Percentiles rank a stretch among this genome's conserved stretches.
Evolutionary conservation across 108 stramenopile species (phyloP).

Genomic region (Pseudonitzschia multistriata): DNA sequence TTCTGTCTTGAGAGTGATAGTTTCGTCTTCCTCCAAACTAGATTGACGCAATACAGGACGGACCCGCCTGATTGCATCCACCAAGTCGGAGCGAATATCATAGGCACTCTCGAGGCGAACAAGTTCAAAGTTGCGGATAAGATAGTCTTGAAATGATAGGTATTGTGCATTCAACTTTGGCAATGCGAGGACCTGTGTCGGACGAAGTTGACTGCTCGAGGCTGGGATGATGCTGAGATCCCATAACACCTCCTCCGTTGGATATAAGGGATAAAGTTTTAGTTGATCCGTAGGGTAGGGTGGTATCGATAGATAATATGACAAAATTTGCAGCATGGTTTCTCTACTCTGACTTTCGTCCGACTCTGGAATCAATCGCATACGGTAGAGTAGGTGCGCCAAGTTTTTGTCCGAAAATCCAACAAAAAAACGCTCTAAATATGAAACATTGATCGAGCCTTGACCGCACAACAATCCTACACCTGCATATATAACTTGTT

Average conservation of each 20-base stretch:
- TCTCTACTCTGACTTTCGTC: conserved; percentile 26
- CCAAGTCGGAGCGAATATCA: conserved; percentile 89
- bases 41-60: conserved; percentile 52
- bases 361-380: conserved; percentile 68
- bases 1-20: conserved; percentile 44
- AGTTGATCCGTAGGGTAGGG: conserved; percentile 62
- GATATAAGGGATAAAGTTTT: conserved; percentile 79
- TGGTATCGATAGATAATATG: conserved; percentile 64
- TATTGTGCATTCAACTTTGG: conserved; percentile 91
- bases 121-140: conserved; percentile 88
- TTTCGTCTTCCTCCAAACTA: conserved; percentile 37
- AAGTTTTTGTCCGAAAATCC: conserved; percentile 60
- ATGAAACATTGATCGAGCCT: conserved; percentile 18
- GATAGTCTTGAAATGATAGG: conserved; percentile 88
- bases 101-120: conserved; percentile 90
- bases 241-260: conserved; percentile 89
- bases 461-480: conserved; percentile 52
- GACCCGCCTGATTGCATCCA: conserved; percentile 80
- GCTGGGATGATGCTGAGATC: conserved; percentile 75
- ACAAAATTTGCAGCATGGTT: conserved; percentile 56
- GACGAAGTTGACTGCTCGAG: conserved; percentile 29
- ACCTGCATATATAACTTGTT: conserved; percentile 70
- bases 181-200: conserved; percentile 65
- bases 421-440: conserved; percentile 35
- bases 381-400: conserved; percentile 64